Conservation (phyloP, 139 green algal species). For the Picochlorum sp. region DNA sequence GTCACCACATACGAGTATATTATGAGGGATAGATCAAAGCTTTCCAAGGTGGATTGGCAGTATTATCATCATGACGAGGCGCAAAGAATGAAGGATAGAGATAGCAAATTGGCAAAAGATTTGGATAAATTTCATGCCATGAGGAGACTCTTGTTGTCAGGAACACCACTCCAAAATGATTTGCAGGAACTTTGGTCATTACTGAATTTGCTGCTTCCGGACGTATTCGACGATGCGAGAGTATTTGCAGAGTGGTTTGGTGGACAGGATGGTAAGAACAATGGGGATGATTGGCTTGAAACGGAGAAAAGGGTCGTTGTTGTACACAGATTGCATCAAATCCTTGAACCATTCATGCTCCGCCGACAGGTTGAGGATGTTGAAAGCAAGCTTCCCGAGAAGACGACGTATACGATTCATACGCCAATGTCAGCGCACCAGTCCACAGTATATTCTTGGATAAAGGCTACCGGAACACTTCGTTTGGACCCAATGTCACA, state of each 20-base stretch:
- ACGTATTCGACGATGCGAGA: conserved; percentile 91
- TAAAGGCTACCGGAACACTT: conserved; percentile 73
- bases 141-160: conserved; percentile 64
- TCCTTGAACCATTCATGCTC: conserved; percentile 98
- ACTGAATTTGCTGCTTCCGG: conserved; percentile 82
- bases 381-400: conserved; percentile 81
- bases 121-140: conserved; percentile 65
- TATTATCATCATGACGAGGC: conserved; percentile 98
- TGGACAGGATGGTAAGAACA: conserved; percentile 17
- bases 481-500: conserved; percentile 58
- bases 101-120: conserved; percentile 65
- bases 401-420: conserved; percentile 60
- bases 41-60: conserved; percentile 79
- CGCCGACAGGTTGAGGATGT: conserved; percentile 84
- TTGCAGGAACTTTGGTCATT: conserved; percentile 84
- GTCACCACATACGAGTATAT: conserved; percentile 98
- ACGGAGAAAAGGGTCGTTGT: conserved; percentile 82
- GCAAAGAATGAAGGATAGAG: conserved; percentile 92
- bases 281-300: conserved; percentile 62
- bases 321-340: conserved; percentile 78
- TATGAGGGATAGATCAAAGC: conserved; percentile 76
- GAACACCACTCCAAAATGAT: conserved; percentile 88
- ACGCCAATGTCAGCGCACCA: conserved; percentile 72
- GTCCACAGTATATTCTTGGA: conserved; percentile 80
- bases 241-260: conserved; percentile 87